Percentiles rank a stretch among this genome's conserved stretches.
phyloP scores from a whole-genome alignment of 2,329 filamentous ascomycete genomes.

The Neofusicoccum parvum region DNA sequence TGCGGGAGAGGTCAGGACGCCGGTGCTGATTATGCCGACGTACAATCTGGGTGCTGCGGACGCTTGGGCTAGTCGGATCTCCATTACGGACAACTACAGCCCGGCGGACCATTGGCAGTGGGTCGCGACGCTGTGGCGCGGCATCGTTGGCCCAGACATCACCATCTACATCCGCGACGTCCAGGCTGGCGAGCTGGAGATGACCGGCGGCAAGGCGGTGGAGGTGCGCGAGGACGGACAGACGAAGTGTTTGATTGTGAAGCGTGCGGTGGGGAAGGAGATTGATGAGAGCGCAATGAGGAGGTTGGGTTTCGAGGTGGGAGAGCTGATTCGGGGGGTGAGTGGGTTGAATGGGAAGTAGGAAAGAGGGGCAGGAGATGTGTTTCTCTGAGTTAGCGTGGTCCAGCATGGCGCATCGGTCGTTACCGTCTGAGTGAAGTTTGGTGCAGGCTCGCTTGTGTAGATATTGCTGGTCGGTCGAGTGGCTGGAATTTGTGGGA shows the following conservation, averaged over 20 bases:
- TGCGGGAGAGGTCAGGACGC: conserved; percentile 44
- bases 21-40: conserved; percentile 74
- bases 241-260: conserved; percentile 43
- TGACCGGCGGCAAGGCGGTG: conserved; percentile 31
- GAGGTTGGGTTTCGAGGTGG: conserved; percentile 81
- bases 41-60: conserved; percentile 82
- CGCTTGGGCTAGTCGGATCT: conserved; percentile 70
- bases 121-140: conserved; percentile 93
- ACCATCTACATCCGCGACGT: conserved; percentile 66
- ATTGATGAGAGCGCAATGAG: conserved; percentile 60
- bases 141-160: conserved; percentile 78
- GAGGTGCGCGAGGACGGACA: conserved; percentile 45
- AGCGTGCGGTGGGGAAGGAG: conserved; percentile 32
- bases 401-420: background rate
- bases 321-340: conserved; percentile 67
- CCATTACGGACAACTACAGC: conserved; percentile 75
- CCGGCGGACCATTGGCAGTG: conserved; percentile 96
- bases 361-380: background rate
- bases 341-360: background rate
- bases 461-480: conserved; percentile 5
- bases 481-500: background rate
- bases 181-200: conserved; percentile 26
- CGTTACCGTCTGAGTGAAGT: background rate
- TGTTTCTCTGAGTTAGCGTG: background rate
- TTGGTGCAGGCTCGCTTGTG: background rate